A percentile compares a stretch with the other conserved stretches of the same genome.
Conservation (phyloP, 352 stramenopile species). For the Pythium rishiriense region DNA sequence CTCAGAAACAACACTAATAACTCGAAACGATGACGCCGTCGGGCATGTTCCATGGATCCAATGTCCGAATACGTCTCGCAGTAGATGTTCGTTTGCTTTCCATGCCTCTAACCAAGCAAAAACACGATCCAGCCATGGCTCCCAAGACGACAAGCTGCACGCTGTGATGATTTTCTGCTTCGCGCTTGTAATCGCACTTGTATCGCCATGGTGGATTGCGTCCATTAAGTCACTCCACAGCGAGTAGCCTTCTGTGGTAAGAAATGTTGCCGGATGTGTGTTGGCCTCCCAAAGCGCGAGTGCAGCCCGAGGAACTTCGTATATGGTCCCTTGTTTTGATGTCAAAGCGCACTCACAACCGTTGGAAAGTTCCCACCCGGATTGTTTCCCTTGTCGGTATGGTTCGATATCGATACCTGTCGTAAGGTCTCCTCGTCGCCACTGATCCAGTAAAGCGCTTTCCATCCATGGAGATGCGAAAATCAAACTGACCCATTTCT, state of each 20-base stretch:
- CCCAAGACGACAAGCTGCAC: slow-evolving; percentile 35
- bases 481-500: slow-evolving; percentile 38
- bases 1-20: slow-evolving; percentile 21
- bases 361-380: slow-evolving; percentile 48
- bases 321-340: slow-evolving; percentile 35
- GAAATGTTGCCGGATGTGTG: slow-evolving; percentile 39
- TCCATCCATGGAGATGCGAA: slow-evolving; percentile 35
- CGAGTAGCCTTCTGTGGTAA: slow-evolving; percentile 37
- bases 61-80: slow-evolving; percentile 61
- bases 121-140: slow-evolving; percentile 59
- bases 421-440: slow-evolving; percentile 47
- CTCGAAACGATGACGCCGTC: slow-evolving; percentile 36
- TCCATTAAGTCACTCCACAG: slow-evolving; percentile 42
- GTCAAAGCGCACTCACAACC: slow-evolving; percentile 46
- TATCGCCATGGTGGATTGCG: slow-evolving; percentile 18
- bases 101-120: slow-evolving; percentile 56
- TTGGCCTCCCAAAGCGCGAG: slow-evolving; percentile 45
- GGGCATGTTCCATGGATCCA: slow-evolving; percentile 63
- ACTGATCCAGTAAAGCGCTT: slow-evolving; percentile 59
- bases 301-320: slow-evolving; percentile 45
- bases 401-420: slow-evolving; percentile 55
- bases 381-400: slow-evolving; percentile 48
- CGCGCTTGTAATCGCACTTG: slow-evolving; percentile 6
- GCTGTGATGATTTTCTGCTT: slow-evolving; percentile 32
- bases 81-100: slow-evolving; percentile 49